Conservation (phyloP, 768 basidiomycete genomes). For the Rickenella mellea region DNA sequence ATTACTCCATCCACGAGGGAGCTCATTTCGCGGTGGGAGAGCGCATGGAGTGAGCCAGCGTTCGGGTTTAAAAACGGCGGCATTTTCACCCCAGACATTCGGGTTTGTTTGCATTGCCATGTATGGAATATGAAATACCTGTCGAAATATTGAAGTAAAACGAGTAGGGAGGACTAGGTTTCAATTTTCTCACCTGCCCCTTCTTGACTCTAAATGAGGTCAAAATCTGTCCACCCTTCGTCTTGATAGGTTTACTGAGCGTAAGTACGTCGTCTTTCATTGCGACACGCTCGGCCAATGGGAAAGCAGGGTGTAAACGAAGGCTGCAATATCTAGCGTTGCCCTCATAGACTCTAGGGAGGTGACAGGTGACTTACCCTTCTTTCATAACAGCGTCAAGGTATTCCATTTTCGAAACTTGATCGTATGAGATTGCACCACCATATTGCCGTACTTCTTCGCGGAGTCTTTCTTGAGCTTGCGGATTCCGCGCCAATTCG, state of each 20-base stretch:
- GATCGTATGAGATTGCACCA: slow-evolving; percentile 26
- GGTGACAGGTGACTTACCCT: slow-evolving; percentile 21
- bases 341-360: too few species aligned
- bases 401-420: slow-evolving; percentile 26
- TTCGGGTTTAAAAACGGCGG: slow-evolving; percentile 22
- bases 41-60: too few species aligned
- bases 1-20: slow-evolving; percentile 29
- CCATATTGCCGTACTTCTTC: slow-evolving; percentile 21
- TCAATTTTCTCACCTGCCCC: slow-evolving; percentile 23
- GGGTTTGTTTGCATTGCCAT: slow-evolving; percentile 19
- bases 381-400: slow-evolving; percentile 35
- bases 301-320: slow-evolving; percentile 1
- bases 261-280: slow-evolving; percentile 6
- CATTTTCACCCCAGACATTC: slow-evolving; percentile 28
- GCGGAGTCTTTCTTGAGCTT: slow-evolving; percentile 25
- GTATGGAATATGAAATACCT: slow-evolving; percentile 25
- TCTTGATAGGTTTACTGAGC: slow-evolving; percentile 19
- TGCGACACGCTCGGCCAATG: neutral
- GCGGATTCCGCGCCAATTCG: slow-evolving; percentile 21
- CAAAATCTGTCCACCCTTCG: slow-evolving; percentile 15
- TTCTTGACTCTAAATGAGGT: slow-evolving; percentile 21
- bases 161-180: slow-evolving; percentile 3
- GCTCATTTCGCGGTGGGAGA: too few species aligned
- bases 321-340: slow-evolving; percentile 14
- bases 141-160: neutral